phyloP scores from a whole-genome alignment of 192 early-diverging fungal species.

The Backusella psychrophila region DNA sequence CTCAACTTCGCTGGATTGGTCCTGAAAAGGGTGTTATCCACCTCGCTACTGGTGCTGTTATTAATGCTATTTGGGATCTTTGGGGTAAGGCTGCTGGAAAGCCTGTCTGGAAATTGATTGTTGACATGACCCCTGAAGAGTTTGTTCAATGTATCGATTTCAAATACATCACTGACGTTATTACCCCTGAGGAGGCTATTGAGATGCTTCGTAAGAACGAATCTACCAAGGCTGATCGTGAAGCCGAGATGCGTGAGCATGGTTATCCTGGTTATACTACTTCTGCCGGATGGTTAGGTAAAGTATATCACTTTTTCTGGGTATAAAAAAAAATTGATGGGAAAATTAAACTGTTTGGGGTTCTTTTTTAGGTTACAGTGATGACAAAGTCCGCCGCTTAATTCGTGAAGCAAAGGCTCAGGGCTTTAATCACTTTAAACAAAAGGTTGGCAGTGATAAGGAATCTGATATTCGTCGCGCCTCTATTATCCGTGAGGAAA shows the following conservation, averaged over 20 bases:
- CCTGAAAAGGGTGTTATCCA: constrained; percentile 44
- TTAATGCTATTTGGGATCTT: constrained; percentile 47
- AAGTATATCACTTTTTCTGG: neutral
- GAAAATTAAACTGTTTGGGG: neutral
- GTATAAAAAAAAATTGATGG: neutral
- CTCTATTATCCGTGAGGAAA: constrained; percentile 39
- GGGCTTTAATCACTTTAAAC: constrained; percentile 46
- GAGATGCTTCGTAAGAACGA: constrained; percentile 39
- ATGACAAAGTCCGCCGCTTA: constrained; percentile 36
- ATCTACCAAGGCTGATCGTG: constrained; percentile 34
- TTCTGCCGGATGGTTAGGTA: constrained; percentile 44
- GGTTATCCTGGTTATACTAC: constrained; percentile 45
- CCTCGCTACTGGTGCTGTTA: constrained; percentile 41
- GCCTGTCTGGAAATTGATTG: constrained; percentile 44
- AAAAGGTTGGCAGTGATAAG: constrained; percentile 42
- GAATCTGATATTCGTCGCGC: constrained; percentile 39
- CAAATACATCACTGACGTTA: constrained; percentile 42
- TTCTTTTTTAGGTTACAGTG: constrained; percentile 35
- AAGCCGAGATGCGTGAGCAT: constrained; percentile 32
- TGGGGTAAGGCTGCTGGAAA: constrained; percentile 42
- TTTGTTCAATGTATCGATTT: constrained; percentile 43
- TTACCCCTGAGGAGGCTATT: constrained; percentile 42
- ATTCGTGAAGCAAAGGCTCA: constrained; percentile 35
- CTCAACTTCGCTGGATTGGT: constrained; percentile 42
- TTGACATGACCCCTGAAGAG: constrained; percentile 42